Evolutionary conservation across 108 stramenopile genomes (phyloP), one percentile per base, ranked within the genome.

Genomic region (Cyclotella baltica): DNA sequence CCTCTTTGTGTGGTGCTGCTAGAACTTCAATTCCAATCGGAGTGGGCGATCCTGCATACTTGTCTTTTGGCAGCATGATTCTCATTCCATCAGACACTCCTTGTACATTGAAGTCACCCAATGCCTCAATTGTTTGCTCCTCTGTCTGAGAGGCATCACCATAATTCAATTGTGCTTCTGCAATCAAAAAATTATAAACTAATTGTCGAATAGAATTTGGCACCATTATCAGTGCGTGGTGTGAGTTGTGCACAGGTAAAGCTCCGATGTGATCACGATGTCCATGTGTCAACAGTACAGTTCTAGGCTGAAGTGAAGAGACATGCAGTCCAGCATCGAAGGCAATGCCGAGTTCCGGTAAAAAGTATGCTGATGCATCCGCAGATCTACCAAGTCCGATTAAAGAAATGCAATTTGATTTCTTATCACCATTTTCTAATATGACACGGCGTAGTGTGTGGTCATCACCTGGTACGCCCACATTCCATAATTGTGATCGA

Each of bases 231-330:
- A 62, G 61, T 0, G 85, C 71, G 29, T 67, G 73, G 27, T 56
- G 52, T 6, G 50, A 62, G 5, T 80, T 80, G 66, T 84, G 85
- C 1, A 78, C 73, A 8, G 88, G 88, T 35, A 88, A 62, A 4
- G 88, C 88, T 51, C 71, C 85, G 55, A 84, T 88, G 47, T 88
- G 88, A 58, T 88, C 88, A 22, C 88, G 85, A 56, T 88, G 88
- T 15, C 88, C 88, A 63, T 88, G 88, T 16, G 85, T 88, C 40
- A 88, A 53, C 52, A 88, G 43, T 0, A 88, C 88, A 31, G 83
- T 84, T 62, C 59, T 78, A 15, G 85, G 88, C 13, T 65, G 4
- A 16, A 88, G 35, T 20, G 83, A 84, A 58, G 83, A 83, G 19
- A 86, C 77, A 62, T 86, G 83, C 20, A 88, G 33, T 0, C 87